Base-by-base conservation (phyloP, 108 stramenopile species). In the Bacterosira constricta region DNA sequence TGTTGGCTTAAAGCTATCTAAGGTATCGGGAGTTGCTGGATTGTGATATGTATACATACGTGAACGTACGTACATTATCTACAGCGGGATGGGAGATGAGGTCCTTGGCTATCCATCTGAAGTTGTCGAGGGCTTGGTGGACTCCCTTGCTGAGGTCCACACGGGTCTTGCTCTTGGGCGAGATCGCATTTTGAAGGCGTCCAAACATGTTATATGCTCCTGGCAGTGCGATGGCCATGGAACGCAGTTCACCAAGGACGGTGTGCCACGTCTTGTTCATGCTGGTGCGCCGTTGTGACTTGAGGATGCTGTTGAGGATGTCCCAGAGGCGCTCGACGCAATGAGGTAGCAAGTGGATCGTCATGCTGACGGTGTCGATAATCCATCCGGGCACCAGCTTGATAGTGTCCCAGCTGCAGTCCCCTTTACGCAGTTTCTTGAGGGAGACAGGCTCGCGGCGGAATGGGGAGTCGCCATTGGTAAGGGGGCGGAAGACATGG, bases 81-180 rank as follows among this genome's bases (percentile, higher is more conserved):
- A n/a, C n/a, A n/a, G 81, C 82, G 0, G 81, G 81, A 0, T 65
- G 50, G 6, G 66, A 29, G 4, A 36, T 5, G 13, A 83, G 15
- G 30, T 62, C 36, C 2, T 11, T 1, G 17, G 69, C 69, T 6
- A 82, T 2, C 71, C 70, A 77, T 0, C 63, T 44, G 54, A 77
- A 82, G 15, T 77, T 75, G 12, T 71, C 62, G 6, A 77, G 63
- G 1, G 66, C 62, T 30, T 71, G 49, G 23, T 77, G 58, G 4
- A 73, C 79, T 15, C 62, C 67, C 35, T 54, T 53, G 46, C 38
- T 39, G 26, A 79, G 11, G 6, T 13, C 29, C 10, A 79, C 34
- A 0, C 66, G 39, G n/a, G 10, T 5, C 23, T 26, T 17, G 23
- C 29, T 20, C 30, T 21, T 10, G 6, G 21, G 11, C 0, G 59